These are phyloP conservation scores for Fusarium sp. DNA, from an alignment of 2,329 filamentous ascomycete species.

Conservation along the genomic window DNA sequence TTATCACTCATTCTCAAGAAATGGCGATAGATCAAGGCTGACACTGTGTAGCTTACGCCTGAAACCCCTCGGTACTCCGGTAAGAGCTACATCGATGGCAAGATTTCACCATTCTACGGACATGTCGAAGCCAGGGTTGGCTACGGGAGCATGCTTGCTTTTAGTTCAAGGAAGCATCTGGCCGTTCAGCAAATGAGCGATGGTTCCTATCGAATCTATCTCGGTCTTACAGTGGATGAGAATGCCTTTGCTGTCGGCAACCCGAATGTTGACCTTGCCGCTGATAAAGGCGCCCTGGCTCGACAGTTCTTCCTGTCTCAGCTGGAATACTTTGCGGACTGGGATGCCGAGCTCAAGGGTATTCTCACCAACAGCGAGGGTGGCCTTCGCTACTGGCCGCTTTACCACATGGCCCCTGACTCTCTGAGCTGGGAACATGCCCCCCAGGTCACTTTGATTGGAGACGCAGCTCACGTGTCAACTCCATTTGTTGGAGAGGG, in stretches of 20 bases:
- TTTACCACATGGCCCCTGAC: background rate
- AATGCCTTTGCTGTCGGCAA: background rate
- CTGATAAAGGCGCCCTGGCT: background rate
- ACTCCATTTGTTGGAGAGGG: background rate
- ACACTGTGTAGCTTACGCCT: background rate
- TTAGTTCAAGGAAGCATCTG: background rate
- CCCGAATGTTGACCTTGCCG: background rate
- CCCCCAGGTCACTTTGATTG: background rate
- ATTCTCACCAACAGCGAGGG: background rate
- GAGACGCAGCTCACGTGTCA: background rate
- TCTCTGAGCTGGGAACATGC: background rate
- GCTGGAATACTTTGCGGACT: background rate
- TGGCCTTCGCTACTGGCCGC: background rate
- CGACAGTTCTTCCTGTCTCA: background rate
- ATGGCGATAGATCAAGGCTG: too few species aligned
- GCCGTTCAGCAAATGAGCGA: background rate
- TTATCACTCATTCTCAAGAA: too few species aligned
- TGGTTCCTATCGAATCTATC: background rate
- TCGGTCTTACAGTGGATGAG: background rate
- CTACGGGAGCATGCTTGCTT: background rate
- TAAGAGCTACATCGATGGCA: background rate
- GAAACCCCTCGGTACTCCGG: background rate
- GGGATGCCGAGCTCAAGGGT: background rate
- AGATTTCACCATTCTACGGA: background rate
- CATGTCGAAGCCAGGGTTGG: background rate